Base-by-base conservation (phyloP, 352 stramenopile species). In the Phytophthora melonis region DNA sequence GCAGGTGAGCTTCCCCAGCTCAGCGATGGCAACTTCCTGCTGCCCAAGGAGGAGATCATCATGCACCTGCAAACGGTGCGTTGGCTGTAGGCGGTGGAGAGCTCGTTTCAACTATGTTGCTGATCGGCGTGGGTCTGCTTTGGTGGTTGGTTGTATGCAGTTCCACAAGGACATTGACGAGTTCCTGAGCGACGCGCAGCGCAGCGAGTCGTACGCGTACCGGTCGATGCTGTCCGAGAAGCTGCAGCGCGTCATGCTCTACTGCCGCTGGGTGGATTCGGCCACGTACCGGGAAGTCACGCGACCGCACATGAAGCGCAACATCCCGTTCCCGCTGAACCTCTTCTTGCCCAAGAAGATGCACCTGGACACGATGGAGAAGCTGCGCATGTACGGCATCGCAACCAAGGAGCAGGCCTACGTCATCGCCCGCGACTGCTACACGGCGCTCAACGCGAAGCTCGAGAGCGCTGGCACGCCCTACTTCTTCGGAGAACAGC, bases 271-370 rank as follows among this genome's bases (percentile, higher is more conserved):
- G 90, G 90, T 95, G 55, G 88, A 97, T 63, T 80, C 87, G 8
- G 79, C 91, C 66, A 95, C 87, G 58, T 97, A 95, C 73, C 87
- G 84, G 8, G 90, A 97, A 64, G 84, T 97, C 59, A 97, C 90
- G 68, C 88, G 88, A 0, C 86, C 85, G 60, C 84, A 93, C 56
- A 83, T 94, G 67, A 93, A 93, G 78, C 88, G 88, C 61, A 79
- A 90, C 43, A 86, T 97, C 41, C 88, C 90, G 18, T 97, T 97
- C 70, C 90, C 90, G 27, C 63, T 97, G 18, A 95, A 88, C 74
- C 87, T 92, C 56, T 84, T 94, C 23, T 36, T 97, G 45, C 90
- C 90, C 7, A 97, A 95, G 78, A 93, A 94, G 70, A 92, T 97
- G 68, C 90, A 95, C 66, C 52, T 92, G 36, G 81, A 92, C 49